These are phyloP conservation scores for Polychaeton citri DNA, from an alignment of 2,329 filamentous ascomycete species.

Conservation along the genomic window DNA sequence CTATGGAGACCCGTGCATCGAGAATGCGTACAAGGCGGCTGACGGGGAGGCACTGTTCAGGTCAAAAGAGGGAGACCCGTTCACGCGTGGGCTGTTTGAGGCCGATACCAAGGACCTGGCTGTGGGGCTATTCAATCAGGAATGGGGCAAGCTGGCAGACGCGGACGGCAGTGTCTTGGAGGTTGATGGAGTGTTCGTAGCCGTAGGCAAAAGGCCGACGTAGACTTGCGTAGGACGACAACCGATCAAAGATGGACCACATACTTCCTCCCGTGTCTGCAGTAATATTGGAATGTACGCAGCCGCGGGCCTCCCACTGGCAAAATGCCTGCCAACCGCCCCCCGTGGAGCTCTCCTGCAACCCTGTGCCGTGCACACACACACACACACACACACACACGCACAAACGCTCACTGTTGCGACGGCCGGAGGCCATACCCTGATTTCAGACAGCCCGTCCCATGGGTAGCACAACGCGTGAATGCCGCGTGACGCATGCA, in stretches of 20 bases:
- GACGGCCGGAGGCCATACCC: too few species aligned
- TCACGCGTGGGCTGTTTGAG: conserved; percentile 15
- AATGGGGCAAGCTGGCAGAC: conserved; percentile 25
- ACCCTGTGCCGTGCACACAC: too few species aligned
- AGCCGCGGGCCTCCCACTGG: too few species aligned
- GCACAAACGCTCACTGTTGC: not conserved
- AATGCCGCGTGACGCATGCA: too few species aligned
- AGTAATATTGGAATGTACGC: too few species aligned
- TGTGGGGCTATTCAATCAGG: conserved; percentile 15
- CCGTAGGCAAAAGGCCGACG: conserved; percentile 11
- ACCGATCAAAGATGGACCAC: too few species aligned
- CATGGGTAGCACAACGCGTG: too few species aligned
- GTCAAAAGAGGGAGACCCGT: conserved; percentile 15
- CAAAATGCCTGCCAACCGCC: too few species aligned
- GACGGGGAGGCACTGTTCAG: conserved; percentile 20
- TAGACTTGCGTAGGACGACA: not conserved
- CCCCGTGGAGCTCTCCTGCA: too few species aligned
- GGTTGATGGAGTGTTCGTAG: conserved; percentile 26
- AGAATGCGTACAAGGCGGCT: conserved; percentile 1
- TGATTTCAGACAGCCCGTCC: too few species aligned
- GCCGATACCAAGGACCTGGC: conserved; percentile 22
- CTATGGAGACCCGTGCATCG: conserved; percentile 1
- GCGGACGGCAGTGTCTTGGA: conserved; percentile 22
- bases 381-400: not conserved
- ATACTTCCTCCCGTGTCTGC: too few species aligned